Conservation (phyloP, 352 stramenopile species). For the Thalassiosira livingstoniorum region DNA sequence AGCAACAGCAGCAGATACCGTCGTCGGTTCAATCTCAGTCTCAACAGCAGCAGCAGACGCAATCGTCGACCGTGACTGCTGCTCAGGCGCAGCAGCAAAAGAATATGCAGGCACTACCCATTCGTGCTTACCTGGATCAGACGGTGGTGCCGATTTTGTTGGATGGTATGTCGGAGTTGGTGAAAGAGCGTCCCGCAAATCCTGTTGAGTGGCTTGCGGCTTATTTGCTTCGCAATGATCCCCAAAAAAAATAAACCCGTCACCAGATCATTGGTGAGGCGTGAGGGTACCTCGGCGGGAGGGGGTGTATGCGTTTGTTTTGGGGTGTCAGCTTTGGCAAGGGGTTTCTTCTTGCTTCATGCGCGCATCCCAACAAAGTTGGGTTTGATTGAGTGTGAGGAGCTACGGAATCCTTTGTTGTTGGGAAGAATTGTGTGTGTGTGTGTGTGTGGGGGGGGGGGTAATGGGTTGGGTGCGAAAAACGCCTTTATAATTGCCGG, state of each 20-base stretch:
- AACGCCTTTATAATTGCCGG: too few relatives aligned
- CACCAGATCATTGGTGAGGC: too few relatives aligned
- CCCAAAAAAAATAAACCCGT: conserved; percentile 82
- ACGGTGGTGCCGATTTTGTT: conserved; percentile 98
- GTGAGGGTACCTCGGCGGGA: too few relatives aligned
- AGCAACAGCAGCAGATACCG: background rate
- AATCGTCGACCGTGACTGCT: background rate
- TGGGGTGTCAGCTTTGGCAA: too few relatives aligned
- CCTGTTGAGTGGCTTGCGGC: conserved; percentile 96
- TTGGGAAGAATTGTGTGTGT: too few relatives aligned
- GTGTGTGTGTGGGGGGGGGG: too few relatives aligned
- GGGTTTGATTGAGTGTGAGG: too few relatives aligned
- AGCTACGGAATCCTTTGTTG: too few relatives aligned
- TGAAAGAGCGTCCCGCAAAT: conserved; percentile 96
- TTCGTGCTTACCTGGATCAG: conserved; percentile 97
- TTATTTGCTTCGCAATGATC: conserved; percentile 97
- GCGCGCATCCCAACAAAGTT: too few relatives aligned
- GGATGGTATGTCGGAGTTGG: conserved; percentile 97
- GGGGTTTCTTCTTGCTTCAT: too few relatives aligned
- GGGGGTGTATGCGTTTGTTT: too few relatives aligned
- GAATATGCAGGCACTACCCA: conserved; percentile 93
- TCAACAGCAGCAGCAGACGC: conserved; percentile 45
- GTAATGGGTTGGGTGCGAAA: too few relatives aligned
- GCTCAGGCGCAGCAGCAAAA: conserved; percentile 67
- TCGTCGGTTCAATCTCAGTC: conserved; percentile 30